Evolutionary conservation across 2,329 filamentous ascomycete species (phyloP).

Genomic region (Colletotrichum phormii): DNA sequence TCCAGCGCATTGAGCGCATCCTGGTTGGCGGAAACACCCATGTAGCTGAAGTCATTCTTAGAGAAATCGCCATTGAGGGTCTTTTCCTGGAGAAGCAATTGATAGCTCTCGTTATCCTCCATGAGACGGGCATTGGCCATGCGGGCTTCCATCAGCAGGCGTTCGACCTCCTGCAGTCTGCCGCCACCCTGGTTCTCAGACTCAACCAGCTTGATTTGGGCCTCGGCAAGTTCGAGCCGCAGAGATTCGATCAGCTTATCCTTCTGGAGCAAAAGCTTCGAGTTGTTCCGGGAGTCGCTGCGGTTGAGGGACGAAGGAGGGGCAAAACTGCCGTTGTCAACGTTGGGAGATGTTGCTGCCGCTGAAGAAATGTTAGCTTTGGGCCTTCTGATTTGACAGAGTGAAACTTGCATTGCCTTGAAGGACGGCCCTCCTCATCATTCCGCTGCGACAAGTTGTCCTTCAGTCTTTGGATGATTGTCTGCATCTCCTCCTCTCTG

Average conservation of each 20-base stretch:
- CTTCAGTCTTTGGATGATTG: conserved; percentile 90
- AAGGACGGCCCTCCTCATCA: conserved; percentile 67
- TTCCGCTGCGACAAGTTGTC: conserved; percentile 83
- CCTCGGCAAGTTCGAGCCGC: conserved; percentile 90
- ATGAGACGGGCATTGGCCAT: conserved; percentile 96
- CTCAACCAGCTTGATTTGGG: conserved; percentile 94
- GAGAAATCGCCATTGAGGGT: conserved; percentile 94
- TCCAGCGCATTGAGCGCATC: conserved; percentile 74
- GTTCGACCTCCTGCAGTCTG: conserved; percentile 89
- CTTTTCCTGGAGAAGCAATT: conserved; percentile 92
- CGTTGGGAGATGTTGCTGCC: conserved; percentile 67
- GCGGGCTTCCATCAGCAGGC: conserved; percentile 87
- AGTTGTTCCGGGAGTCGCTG: conserved; percentile 90
- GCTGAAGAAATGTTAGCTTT: conserved; percentile 16
- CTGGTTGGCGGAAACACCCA: conserved; percentile 68
- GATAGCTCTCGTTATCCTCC: conserved; percentile 99
- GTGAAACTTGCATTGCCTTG: conserved; percentile 66
- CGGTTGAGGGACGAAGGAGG: conserved; percentile 86
- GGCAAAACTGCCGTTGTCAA: conserved; percentile 85
- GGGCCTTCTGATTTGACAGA: not conserved
- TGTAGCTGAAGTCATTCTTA: conserved; percentile 83
- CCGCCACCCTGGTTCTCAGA: conserved; percentile 93
- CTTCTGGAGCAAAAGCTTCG: conserved; percentile 91
- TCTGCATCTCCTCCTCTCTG: conserved; percentile 90
- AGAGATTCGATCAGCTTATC: conserved; percentile 96